Evolutionary conservation across 2,329 filamentous ascomycete species (phyloP).

Genomic region (Aspergillus sergii): DNA sequence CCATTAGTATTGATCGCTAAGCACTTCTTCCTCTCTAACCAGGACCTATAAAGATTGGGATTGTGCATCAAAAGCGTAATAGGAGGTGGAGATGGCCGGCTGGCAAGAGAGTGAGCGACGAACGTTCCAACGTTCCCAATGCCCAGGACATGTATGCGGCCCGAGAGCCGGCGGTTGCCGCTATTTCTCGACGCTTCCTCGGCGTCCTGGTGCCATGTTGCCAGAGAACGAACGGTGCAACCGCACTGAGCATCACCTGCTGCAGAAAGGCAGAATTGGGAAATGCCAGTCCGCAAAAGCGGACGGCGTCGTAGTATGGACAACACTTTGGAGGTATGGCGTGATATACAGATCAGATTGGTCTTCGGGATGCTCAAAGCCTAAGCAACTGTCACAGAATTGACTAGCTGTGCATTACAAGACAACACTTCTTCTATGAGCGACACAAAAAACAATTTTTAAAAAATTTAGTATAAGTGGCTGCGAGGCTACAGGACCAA

Average conservation of each 20-base stretch:
- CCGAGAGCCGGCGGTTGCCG: conserved; percentile 30
- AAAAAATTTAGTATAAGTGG: neutral
- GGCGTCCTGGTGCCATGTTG: conserved; percentile 33
- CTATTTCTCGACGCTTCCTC: conserved; percentile 24
- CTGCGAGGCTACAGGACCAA: neutral
- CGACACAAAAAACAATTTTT: too few relatives aligned
- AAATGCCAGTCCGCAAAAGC: conserved; percentile 32
- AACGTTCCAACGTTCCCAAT: conserved; percentile 77
- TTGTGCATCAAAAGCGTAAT: conserved; percentile 74
- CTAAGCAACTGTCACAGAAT: neutral
- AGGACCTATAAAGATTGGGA: conserved; percentile 28
- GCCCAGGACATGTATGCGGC: conserved; percentile 66
- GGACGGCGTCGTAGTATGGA: conserved; percentile 36
- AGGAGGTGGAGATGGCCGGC: conserved; percentile 70
- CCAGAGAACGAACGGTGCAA: conserved; percentile 20
- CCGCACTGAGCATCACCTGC: neutral
- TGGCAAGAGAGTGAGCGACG: conserved; percentile 69
- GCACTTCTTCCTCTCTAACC: conserved; percentile 25
- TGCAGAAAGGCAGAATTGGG: conserved; percentile 18
- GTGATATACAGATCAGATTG: neutral
- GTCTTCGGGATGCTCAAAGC: neutral
- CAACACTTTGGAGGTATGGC: conserved; percentile 35
- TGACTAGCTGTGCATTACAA: neutral
- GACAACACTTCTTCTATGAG: neutral
- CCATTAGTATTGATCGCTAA: conserved; percentile 42